phyloP scores from a whole-genome alignment of 441 rosid species.

The Hura crepitans region DNA sequence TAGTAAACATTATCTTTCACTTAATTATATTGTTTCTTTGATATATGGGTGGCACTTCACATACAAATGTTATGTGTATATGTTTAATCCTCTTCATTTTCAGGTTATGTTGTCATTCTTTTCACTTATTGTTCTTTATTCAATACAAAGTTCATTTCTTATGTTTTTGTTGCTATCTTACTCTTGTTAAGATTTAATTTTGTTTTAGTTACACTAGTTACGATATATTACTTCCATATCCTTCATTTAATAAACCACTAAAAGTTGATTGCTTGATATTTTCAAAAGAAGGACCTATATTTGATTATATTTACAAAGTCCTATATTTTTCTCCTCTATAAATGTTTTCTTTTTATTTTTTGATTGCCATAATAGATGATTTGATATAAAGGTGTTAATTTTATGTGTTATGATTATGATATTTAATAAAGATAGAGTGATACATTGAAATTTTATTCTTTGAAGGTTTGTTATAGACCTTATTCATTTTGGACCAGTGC shows the following conservation, averaged over 20 bases:
- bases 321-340: conserved; percentile 79
- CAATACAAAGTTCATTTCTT: too few relatives aligned
- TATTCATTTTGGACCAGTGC: conserved; percentile 79
- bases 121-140: too few relatives aligned
- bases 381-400: background rate
- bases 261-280: conserved; percentile 81
- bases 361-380: conserved; percentile 18
- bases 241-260: conserved; percentile 45
- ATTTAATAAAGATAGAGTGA: conserved; percentile 27
- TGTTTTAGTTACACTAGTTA: conserved; percentile 53
- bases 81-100: too few relatives aligned
- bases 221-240: conserved; percentile 68
- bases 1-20: too few relatives aligned
- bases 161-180: too few relatives aligned
- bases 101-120: too few relatives aligned
- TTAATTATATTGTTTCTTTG: too few relatives aligned
- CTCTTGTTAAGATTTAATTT: too few relatives aligned
- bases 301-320: conserved; percentile 51
- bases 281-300: conserved; percentile 49
- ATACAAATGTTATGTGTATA: too few relatives aligned
- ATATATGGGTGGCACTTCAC: too few relatives aligned
- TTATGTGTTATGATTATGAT: conserved; percentile 33
- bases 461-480: conserved; percentile 96
- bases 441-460: conserved; percentile 41
- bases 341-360: conserved; percentile 30